phyloP scores from a whole-genome alignment of 2,329 filamentous ascomycete genomes.

The Pestalotiopsis sp. region DNA sequence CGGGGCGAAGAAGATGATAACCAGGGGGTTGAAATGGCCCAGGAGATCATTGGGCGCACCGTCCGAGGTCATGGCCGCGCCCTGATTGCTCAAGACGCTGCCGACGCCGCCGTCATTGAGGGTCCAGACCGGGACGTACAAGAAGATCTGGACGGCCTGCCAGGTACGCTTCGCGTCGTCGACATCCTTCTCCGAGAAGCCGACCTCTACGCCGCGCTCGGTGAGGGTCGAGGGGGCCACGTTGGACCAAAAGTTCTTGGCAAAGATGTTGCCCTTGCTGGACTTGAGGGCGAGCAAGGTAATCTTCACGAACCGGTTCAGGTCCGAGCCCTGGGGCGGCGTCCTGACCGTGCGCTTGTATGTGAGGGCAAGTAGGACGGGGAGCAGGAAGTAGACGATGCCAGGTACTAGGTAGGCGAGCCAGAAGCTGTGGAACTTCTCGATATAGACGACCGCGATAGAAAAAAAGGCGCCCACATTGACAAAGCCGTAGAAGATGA shows the following conservation, averaged over 20 bases:
- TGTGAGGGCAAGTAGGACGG: slow-evolving; percentile 58
- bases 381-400: slow-evolving; percentile 60
- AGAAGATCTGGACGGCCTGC: slow-evolving; percentile 43
- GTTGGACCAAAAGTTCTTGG: slow-evolving; percentile 59
- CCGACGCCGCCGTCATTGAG: slow-evolving; percentile 13
- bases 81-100: slow-evolving; percentile 22
- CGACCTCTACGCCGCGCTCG: background rate
- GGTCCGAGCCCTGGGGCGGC: slow-evolving; percentile 68
- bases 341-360: slow-evolving; percentile 59
- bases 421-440: slow-evolving; percentile 66
- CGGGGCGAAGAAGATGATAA: slow-evolving; percentile 60
- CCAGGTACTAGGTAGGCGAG: slow-evolving; percentile 48
- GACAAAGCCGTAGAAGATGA: slow-evolving; percentile 58
- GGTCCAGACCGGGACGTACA: slow-evolving; percentile 28
- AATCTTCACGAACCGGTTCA: slow-evolving; percentile 46
- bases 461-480: slow-evolving; percentile 56
- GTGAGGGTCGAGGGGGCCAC: slow-evolving; percentile 53
- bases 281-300: slow-evolving; percentile 1
- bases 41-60: slow-evolving; percentile 65
- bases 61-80: slow-evolving; percentile 46
- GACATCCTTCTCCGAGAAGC: slow-evolving; percentile 40
- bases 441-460: slow-evolving; percentile 60
- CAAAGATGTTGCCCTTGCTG: slow-evolving; percentile 18
- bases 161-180: slow-evolving; percentile 62
- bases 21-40: slow-evolving; percentile 60